Evolutionary conservation across 768 basidiomycete species (phyloP), one percentile per base, ranked within the genome.

Genomic region (Termitomyces sp.): DNA sequence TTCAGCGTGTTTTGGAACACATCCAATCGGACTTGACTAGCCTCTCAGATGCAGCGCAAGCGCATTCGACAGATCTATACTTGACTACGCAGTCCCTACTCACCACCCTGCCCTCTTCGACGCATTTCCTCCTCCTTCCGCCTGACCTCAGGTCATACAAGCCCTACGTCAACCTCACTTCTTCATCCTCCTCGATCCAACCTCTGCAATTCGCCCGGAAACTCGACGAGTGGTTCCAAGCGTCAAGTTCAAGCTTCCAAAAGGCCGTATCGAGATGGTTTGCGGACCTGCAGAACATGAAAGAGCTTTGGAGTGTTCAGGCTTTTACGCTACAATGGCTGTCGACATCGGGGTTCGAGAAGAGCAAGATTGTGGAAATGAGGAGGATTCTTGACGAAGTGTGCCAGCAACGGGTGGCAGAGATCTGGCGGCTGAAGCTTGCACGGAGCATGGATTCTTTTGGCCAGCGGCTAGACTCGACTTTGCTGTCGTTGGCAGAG

Each of bases 71-170:
- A n/a, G 85, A 82, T 61, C 77, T 87, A 8, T 76, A 75, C 44
- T 72, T 94, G 42, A 85, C 85, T 6, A 91, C 92, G 0, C 80
- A 86, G 46, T 70, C 77, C 1, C 73, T 96, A 28, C 77, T 98
- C 20, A 74, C 79, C 26, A 78, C 79, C 9, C 79, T 96, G 24
- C 93, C 93, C 0, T 94, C 94, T 0, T 88, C 92, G 0, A 84
- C 88, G 26, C 90, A 94, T 61, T 84, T 94, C 60, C 80, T 86
- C 16, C 79, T 92, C 54, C 80, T 98, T 0, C 92, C 94, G 0
- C 66, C 76, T 1, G 80, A 76, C 58, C 80, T 98, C 59, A 81
- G 80, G 62, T 79, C 81, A 5, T 97, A 94, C 70, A 90, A 86
- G 64, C 94, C 94, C 9, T 95, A 91, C 69, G 82, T 96, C 59